A percentile compares a stretch with the other conserved stretches of the same genome.
phyloP scores from a whole-genome alignment of 805 yeast species.

The Yamadazyma endophytica region DNA sequence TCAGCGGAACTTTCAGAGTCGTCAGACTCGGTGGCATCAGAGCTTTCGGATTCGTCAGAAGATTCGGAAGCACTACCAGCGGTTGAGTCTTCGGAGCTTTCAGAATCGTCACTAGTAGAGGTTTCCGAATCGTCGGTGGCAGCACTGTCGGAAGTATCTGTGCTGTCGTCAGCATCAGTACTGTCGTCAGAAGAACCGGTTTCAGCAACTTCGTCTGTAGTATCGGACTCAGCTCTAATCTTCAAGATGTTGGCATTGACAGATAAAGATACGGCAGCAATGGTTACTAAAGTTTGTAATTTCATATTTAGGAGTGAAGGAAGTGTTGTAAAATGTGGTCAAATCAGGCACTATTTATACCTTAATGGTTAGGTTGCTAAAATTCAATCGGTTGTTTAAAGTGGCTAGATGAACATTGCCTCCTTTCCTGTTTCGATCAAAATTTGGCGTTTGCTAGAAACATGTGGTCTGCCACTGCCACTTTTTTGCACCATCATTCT shows the following conservation, averaged over 20 bases:
- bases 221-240: slow-evolving; percentile 6
- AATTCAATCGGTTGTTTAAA: neutral
- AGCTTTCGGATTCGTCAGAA: slow-evolving; percentile 4
- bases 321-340: neutral
- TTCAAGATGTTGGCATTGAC: slow-evolving; percentile 12
- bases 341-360: slow-evolving; percentile 1
- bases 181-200: slow-evolving; percentile 2
- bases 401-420: neutral
- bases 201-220: slow-evolving; percentile 3
- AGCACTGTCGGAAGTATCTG: neutral
- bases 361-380: too few species aligned
- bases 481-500: too few species aligned
- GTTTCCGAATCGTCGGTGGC: slow-evolving; percentile 1
- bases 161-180: slow-evolving; percentile 4
- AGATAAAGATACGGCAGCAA: slow-evolving; percentile 6
- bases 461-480: too few species aligned
- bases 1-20: slow-evolving; percentile 2
- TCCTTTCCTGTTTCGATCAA: too few species aligned
- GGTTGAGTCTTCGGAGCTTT: slow-evolving; percentile 1
- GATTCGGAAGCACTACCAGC: slow-evolving; percentile 4
- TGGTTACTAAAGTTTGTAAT: slow-evolving; percentile 8
- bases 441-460: too few species aligned
- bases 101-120: slow-evolving; percentile 1
- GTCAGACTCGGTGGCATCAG: slow-evolving; percentile 5
- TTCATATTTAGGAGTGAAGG: slow-evolving; percentile 6